Conservation (phyloP, 352 stramenopile species). For the Lagenidium giganteum region DNA sequence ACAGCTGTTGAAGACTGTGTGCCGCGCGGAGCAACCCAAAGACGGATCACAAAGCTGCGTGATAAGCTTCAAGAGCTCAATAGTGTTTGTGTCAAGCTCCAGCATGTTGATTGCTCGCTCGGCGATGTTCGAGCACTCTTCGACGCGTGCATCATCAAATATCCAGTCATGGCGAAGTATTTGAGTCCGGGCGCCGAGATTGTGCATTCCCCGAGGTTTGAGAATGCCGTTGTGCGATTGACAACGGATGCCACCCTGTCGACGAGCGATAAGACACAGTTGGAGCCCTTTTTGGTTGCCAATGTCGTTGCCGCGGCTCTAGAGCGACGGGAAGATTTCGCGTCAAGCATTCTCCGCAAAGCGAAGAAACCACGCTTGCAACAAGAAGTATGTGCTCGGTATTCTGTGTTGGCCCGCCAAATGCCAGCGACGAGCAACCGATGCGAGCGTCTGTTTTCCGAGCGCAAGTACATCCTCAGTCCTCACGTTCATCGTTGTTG, state of each 20-base stretch:
- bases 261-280: neutral
- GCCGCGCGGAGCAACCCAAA: constrained; percentile 6
- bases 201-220: constrained; percentile 3
- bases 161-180: constrained; percentile 4
- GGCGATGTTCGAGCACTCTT: constrained; percentile 10
- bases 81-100: constrained; percentile 13
- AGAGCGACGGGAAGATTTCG: neutral
- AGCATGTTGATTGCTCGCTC: constrained; percentile 2
- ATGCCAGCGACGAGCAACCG: constrained; percentile 10
- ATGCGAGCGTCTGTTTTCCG: constrained; percentile 5
- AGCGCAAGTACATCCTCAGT: too few relatives aligned
- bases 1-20: constrained; percentile 16
- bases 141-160: constrained; percentile 7
- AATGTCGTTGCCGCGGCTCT: too few relatives aligned
- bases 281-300: neutral
- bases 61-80: constrained; percentile 13
- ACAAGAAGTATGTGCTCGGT: neutral
- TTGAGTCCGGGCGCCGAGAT: constrained; percentile 5
- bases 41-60: constrained; percentile 3
- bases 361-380: constrained; percentile 1
- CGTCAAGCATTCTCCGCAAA: neutral
- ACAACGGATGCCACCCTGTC: neutral
- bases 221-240: neutral
- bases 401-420: neutral
- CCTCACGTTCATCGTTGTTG: neutral